phyloP scores from a whole-genome alignment of 2,329 filamentous ascomycete species.

The Pseudocercospora crystallina region DNA sequence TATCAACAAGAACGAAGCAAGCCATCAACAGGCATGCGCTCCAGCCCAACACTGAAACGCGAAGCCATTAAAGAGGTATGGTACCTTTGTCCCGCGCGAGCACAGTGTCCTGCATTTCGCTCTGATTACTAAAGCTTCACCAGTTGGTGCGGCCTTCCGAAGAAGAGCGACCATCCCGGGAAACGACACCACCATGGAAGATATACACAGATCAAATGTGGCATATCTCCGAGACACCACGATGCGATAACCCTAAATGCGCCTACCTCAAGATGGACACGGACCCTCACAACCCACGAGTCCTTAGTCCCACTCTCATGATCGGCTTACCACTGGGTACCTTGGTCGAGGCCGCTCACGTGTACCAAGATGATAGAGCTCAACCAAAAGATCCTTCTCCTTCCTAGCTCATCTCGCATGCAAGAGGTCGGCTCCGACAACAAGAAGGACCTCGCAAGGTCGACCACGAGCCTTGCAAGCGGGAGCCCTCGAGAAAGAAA shows the following conservation, averaged over 20 bases:
- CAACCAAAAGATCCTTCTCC: no score
- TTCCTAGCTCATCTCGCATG: no score
- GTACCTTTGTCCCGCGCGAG: neutral
- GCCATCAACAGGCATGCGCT: neutral
- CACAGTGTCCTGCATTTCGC: neutral
- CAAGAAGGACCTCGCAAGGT: no score
- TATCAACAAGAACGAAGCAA: slow-evolving; percentile 8
- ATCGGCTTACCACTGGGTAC: slow-evolving; percentile 16
- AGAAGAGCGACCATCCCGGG: neutral
- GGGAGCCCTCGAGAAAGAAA: no score
- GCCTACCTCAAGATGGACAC: slow-evolving; percentile 11
- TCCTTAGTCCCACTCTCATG: slow-evolving; percentile 17
- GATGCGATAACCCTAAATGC: slow-evolving; percentile 8
- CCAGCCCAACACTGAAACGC: neutral
- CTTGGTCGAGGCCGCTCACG: slow-evolving; percentile 10
- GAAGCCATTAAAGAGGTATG: neutral
- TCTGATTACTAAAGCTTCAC: neutral
- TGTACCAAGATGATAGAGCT: no score
- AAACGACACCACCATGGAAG: neutral
- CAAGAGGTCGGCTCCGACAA: no score
- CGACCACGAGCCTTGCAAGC: no score
- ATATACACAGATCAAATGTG: slow-evolving; percentile 5
- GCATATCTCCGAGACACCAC: slow-evolving; percentile 6
- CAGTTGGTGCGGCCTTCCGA: neutral
- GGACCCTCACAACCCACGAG: slow-evolving; percentile 3